Evolutionary conservation across 2,329 filamentous ascomycete species (phyloP), one percentile per base, ranked within the genome.

Genomic region (Botrytis tulipae): DNA sequence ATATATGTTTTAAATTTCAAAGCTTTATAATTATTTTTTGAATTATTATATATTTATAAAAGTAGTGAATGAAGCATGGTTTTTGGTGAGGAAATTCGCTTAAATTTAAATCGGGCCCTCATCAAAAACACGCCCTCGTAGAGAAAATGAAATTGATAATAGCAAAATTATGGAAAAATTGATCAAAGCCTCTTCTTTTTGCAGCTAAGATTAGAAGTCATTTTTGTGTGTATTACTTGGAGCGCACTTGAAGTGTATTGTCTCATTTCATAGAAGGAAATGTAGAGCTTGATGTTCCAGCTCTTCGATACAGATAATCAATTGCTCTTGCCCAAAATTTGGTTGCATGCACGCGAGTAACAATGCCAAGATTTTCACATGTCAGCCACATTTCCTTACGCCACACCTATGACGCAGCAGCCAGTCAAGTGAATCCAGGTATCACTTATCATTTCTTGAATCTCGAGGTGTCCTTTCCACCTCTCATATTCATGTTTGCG

Each of bases 401-500:
- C 65, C 66, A 68, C 48, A 25, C 8, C n/a, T n/a, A 54, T 54
- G 65, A 68, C 65, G 65, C 65, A 54, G 63, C 10, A 29, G 40
- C 61, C 40, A 48, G 46, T 67, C 65, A 67, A 51, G 16, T 25
- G 9, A 67, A 40, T 51, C 32, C 32, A 29, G 46, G 32, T 68
- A 54, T 54, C 65, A 57, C 35, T 54, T 68, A n/a, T 48, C 42
- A 8, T 44, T 68, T 54, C 59, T 68, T 42, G 18, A 61, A 73
- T 29, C 32, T 59, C 42, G 71, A 73, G 54, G 71, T 61, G 63
- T 73, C 57, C 46, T 70, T 70, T 70, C 37, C 32, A 70, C 60
- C 25, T 29, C 48, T 46, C 48, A 54, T 54, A 46, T n/a, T 7
- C 54, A 57, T n/a, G 69, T 48, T 35, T 48, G 32, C 40, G 32